A percentile compares a stretch with the other conserved stretches of the same genome.
phyloP scores from a whole-genome alignment of 495 filamentous ascomycete genomes.

The Lasiosphaeria ovina region DNA sequence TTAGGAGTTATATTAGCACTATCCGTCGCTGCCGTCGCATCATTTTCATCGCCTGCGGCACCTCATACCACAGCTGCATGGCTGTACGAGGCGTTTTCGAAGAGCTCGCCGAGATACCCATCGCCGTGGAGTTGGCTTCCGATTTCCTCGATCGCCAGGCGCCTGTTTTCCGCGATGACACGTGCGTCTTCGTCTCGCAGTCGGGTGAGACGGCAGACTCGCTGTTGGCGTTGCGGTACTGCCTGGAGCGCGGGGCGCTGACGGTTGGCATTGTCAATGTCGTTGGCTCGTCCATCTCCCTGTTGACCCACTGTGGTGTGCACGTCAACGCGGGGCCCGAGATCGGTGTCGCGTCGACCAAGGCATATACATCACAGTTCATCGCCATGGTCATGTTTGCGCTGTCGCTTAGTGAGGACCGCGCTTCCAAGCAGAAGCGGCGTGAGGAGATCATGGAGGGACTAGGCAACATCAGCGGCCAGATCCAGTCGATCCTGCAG shows the following conservation, averaged over 20 bases:
- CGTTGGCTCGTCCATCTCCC: constrained; percentile 95
- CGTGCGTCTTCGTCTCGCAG: constrained; percentile 97
- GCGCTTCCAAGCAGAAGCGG: constrained; percentile 88
- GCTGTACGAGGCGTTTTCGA: constrained; percentile 96
- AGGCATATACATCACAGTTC: constrained; percentile 98
- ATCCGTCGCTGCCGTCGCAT: constrained; percentile 94
- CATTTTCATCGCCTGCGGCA: constrained; percentile 98
- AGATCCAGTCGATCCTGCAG: constrained; percentile 87
- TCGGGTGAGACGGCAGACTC: constrained; percentile 99
- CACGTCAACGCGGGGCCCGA: constrained; percentile 99
- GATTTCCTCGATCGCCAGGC: constrained; percentile 97
- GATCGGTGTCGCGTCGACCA: constrained; percentile 98
- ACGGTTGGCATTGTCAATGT: constrained; percentile 98
- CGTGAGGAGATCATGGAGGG: constrained; percentile 97
- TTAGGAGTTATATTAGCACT: constrained; percentile 92
- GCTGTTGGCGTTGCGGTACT: constrained; percentile 93
- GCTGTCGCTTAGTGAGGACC: constrained; percentile 90
- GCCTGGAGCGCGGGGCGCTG: constrained; percentile 91
- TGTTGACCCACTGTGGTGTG: constrained; percentile 98
- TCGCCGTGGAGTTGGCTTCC: constrained; percentile 93
- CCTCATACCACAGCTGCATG: constrained; percentile 98
- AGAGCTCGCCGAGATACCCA: constrained; percentile 96
- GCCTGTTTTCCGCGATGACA: constrained; percentile 99
- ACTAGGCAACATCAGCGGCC: constrained; percentile 76
- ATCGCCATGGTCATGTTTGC: constrained; percentile 99